phyloP scores from a whole-genome alignment of 805 yeast genomes.

The Candida qinlingensis region DNA sequence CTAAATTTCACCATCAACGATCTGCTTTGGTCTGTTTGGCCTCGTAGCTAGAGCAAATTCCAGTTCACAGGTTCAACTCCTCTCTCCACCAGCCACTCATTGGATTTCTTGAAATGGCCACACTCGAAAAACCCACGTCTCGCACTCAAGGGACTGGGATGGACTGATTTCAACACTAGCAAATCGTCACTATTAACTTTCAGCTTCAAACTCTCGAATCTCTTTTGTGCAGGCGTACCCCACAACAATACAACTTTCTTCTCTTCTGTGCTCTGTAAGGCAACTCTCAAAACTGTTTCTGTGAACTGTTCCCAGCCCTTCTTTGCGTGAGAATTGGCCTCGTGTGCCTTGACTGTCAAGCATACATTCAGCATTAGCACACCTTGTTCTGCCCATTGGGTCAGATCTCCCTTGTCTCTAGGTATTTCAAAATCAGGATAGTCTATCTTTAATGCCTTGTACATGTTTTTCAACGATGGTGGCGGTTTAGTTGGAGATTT shows the following conservation, averaged over 20 bases:
- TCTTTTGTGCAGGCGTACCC: conserved; percentile 41
- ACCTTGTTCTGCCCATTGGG: conserved; percentile 84
- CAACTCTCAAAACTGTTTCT: conserved; percentile 58
- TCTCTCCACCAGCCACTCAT: conserved; percentile 61
- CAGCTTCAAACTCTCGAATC: conserved; percentile 27
- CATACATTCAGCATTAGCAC: conserved; percentile 84
- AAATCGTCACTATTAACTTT: conserved; percentile 29
- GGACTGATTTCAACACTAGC: conserved; percentile 66
- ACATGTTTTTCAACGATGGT: conserved; percentile 82
- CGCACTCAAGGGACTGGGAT: conserved; percentile 95
- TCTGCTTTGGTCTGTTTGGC: no score
- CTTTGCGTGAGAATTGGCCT: conserved; percentile 87
- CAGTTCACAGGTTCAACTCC: conserved; percentile 55
- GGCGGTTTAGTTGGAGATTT: conserved; percentile 82
- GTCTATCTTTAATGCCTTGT: conserved; percentile 67
- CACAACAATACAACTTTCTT: conserved; percentile 25
- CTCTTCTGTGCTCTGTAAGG: conserved; percentile 35
- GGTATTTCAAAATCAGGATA: conserved; percentile 63
- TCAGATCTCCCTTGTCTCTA: conserved; percentile 51
- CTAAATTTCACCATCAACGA: no score
- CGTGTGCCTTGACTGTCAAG: conserved; percentile 87
- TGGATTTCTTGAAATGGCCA: conserved; percentile 67
- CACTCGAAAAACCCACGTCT: conserved; percentile 79
- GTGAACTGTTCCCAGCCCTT: conserved; percentile 94
- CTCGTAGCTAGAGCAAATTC: conserved; percentile 34